Evolutionary conservation across 495 filamentous ascomycete species (phyloP).

Genomic region (Penicillium nucicola): DNA sequence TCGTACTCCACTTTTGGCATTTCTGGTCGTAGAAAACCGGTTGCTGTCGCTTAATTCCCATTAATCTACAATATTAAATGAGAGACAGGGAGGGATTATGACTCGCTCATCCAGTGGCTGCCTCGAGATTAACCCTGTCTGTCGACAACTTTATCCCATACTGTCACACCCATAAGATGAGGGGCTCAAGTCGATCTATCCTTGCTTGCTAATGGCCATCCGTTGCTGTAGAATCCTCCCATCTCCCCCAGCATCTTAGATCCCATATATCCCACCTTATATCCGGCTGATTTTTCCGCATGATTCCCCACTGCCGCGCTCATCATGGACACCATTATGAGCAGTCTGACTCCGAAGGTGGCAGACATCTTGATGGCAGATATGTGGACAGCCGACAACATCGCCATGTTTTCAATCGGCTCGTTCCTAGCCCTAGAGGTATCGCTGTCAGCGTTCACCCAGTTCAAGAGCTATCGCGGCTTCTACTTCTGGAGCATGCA

Average conservation of each 20-base stretch:
- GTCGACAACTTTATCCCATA: neutral
- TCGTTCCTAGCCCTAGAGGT: constrained; percentile 31
- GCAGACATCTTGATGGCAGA: constrained; percentile 6
- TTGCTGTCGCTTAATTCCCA: no score
- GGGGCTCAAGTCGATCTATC: neutral
- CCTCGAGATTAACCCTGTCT: neutral
- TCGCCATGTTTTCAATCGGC: constrained; percentile 24
- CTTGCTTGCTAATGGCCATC: neutral
- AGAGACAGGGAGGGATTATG: neutral
- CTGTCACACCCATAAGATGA: neutral
- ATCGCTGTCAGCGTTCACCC: constrained; percentile 28
- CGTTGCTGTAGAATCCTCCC: neutral
- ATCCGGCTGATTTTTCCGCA: neutral
- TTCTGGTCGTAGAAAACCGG: no score
- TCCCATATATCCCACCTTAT: constrained; percentile 1
- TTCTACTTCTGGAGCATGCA: constrained; percentile 41
- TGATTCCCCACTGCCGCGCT: neutral
- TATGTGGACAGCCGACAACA: constrained; percentile 1
- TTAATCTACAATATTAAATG: neutral
- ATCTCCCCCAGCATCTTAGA: neutral
- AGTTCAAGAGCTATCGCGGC: constrained; percentile 31
- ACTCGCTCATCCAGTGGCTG: neutral
- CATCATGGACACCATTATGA: constrained; percentile 14
- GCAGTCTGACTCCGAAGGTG: constrained; percentile 5
- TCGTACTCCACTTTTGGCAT: no score